Conservation (phyloP, 1,284 basidiomycete species). For the Irpex sp. region DNA sequence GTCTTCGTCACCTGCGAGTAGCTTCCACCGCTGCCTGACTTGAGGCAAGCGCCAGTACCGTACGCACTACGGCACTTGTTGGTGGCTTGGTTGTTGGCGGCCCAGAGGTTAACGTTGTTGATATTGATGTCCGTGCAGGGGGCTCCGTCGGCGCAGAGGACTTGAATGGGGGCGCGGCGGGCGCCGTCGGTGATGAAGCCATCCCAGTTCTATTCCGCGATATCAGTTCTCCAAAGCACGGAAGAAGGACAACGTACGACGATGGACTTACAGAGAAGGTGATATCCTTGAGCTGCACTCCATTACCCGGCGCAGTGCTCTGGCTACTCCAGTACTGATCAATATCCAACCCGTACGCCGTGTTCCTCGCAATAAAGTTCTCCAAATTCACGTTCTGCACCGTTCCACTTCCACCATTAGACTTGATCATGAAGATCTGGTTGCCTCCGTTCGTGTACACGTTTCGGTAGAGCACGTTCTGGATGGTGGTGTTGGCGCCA, state of each 20-base stretch:
- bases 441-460: constrained; percentile 34
- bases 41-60: constrained; percentile 28
- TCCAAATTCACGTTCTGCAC: constrained; percentile 32
- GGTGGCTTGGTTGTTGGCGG: constrained; percentile 23
- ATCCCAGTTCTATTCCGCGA: constrained; percentile 28
- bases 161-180: constrained; percentile 27
- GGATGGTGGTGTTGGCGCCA: constrained; percentile 27
- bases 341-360: constrained; percentile 32
- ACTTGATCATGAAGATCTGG: constrained; percentile 36
- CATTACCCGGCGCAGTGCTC: constrained; percentile 21
- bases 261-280: constrained; percentile 22
- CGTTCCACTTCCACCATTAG: constrained; percentile 30
- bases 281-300: constrained; percentile 28
- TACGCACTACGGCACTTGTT: constrained; percentile 32
- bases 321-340: constrained; percentile 30
- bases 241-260: neutral
- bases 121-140: constrained; percentile 30
- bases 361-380: constrained; percentile 29
- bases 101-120: constrained; percentile 31
- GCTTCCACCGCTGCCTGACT: constrained; percentile 15
- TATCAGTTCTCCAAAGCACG: neutral
- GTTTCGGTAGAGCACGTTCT: constrained; percentile 30
- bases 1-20: constrained; percentile 15
- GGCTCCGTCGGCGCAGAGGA: constrained; percentile 31
- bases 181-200: constrained; percentile 28